Base-by-base conservation (phyloP, 1,284 basidiomycete species). In the Moesziomyces globuligerus region DNA sequence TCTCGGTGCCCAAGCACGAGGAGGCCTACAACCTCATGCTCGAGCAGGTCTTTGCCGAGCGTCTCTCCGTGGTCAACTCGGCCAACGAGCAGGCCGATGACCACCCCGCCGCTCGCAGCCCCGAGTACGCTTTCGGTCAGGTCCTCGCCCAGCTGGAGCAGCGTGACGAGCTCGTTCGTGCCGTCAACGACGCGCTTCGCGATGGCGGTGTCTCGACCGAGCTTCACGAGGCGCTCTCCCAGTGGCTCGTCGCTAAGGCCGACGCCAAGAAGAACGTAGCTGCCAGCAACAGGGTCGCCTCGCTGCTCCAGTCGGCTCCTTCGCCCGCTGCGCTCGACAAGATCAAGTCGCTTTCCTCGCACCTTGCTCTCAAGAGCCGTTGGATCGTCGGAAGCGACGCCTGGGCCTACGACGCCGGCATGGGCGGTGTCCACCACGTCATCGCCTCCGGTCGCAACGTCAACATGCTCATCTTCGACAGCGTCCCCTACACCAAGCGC, bases 301-400 rank as follows among this genome's bases (percentile, higher is more conserved):
- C 51, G 38, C 72, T 75, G 11, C 84, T 91, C 11, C 90, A 89
- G 17, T 86, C 89, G 53, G 88, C 92, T 51, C 83, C 88, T 38
- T 77, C 85, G 7, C 50, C 60, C 26, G 49, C 53, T 20, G 69
- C 69, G 26, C 60, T 79, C 10, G 58, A 73, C 10, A 60, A 57
- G 48, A 60, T 81, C 48, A 70, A 73, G 49, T 57, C 78, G 48
- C 66, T 74, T 37, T 72, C 68, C 3, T 40, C 55, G 24, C 59
- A 74, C 59, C 55, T 80, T 18, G 62, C 62, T n/a, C 64, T 58
- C 51, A 67, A 72, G 58, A 76, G 73, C 40, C 72, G 92, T 56
- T 98, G 94, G 94, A 98, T 98, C 83, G 90, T 98, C 74, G 94
- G 95, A 23, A 96, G 93, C 45, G 95, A 98, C 82, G 91, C 93